Conservation (phyloP, 768 basidiomycete genomes). For the Macrolepiota albuminosa region DNA sequence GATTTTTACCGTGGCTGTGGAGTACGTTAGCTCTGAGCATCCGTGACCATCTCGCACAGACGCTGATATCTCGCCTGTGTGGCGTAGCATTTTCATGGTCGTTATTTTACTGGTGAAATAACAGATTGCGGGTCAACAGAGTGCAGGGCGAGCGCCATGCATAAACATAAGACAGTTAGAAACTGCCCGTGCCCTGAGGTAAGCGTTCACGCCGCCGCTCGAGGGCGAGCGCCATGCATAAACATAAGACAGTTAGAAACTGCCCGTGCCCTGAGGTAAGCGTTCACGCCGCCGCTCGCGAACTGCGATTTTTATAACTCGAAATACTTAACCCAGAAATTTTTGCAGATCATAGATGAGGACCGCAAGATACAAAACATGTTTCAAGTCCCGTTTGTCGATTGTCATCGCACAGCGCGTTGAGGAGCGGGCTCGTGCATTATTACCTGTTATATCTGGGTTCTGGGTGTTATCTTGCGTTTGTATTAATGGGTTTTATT, state of each 20-base stretch:
- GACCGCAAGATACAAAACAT: slow-evolving; percentile 42
- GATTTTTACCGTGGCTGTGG: slow-evolving; percentile 49
- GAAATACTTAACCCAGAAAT: slow-evolving; percentile 1
- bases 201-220: background rate
- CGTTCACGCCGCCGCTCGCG: background rate
- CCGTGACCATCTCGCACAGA: background rate
- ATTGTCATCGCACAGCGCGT: slow-evolving; percentile 34
- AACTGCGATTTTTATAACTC: background rate
- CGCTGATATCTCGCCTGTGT: slow-evolving; percentile 11
- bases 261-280: slow-evolving; percentile 39
- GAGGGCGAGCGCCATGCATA: slow-evolving; percentile 35
- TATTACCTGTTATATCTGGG: slow-evolving; percentile 4
- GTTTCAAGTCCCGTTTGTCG: slow-evolving; percentile 38
- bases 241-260: slow-evolving; percentile 37
- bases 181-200: slow-evolving; percentile 42
- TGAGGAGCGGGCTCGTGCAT: slow-evolving; percentile 15
- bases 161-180: slow-evolving; percentile 39
- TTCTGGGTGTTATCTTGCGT: background rate
- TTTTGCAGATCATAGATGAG: slow-evolving; percentile 32
- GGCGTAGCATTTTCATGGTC: slow-evolving; percentile 42
- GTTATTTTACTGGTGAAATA: slow-evolving; percentile 42
- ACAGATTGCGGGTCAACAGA: slow-evolving; percentile 31
- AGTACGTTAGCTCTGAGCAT: slow-evolving; percentile 23
- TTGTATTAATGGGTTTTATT: slow-evolving; percentile 11
- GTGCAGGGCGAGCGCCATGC: slow-evolving; percentile 36